phyloP scores from a whole-genome alignment of 805 yeast species.

The Metschnikowia lunata region DNA sequence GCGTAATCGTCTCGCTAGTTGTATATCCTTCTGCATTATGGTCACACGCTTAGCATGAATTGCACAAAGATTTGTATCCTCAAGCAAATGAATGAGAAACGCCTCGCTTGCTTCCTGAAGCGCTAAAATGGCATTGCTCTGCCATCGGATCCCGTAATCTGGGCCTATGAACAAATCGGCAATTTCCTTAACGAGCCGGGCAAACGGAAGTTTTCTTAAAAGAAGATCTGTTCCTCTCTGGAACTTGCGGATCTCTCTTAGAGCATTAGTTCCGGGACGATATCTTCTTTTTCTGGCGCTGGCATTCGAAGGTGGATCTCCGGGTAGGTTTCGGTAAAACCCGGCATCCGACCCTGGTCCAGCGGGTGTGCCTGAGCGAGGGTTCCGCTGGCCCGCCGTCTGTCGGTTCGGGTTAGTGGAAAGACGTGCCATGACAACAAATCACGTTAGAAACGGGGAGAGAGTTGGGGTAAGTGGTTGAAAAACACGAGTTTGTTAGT shows the following conservation, averaged over 20 bases:
- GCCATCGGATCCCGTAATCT: constrained; percentile 68
- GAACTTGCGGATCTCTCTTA: constrained; percentile 62
- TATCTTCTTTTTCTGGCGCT: constrained; percentile 35
- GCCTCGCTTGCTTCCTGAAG: constrained; percentile 82
- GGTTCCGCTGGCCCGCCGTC: constrained; percentile 2
- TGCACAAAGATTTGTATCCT: constrained; percentile 75
- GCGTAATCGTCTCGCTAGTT: constrained; percentile 71
- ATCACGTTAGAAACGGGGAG: neutral
- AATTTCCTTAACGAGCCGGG: constrained; percentile 69
- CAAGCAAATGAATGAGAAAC: constrained; percentile 64
- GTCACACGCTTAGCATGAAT: constrained; percentile 81
- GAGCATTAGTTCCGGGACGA: constrained; percentile 62
- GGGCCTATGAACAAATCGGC: constrained; percentile 55
- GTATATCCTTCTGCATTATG: constrained; percentile 79
- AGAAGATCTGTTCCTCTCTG: constrained; percentile 67
- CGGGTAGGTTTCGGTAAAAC: constrained; percentile 47
- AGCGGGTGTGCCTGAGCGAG: neutral
- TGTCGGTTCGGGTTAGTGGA: constrained; percentile 11
- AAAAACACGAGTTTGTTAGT: too few species aligned
- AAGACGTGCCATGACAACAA: constrained; percentile 11
- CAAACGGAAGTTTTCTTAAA: constrained; percentile 71
- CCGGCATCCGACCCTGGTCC: constrained; percentile 26
- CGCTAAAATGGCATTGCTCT: constrained; percentile 70
- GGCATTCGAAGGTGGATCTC: constrained; percentile 42
- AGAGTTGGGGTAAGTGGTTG: too few species aligned